A percentile compares a stretch with the other conserved stretches of the same genome.
Evolutionary conservation across 306 rosid species (phyloP).

Genomic region (Argentina anserina): DNA sequence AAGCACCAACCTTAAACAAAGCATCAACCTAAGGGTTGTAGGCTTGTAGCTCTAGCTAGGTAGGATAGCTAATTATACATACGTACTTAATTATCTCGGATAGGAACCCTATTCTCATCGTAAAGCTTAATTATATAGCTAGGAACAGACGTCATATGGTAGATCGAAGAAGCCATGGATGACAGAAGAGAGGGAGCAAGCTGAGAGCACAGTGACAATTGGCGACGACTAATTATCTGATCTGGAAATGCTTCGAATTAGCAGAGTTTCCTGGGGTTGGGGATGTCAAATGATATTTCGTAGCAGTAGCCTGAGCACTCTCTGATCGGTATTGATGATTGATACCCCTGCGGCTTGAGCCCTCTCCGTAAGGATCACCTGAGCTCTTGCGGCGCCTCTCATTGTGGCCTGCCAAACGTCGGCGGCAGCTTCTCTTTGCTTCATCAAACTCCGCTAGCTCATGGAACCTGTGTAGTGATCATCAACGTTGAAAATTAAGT

Average conservation of each 20-base stretch:
- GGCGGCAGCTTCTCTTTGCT: constrained; percentile 84
- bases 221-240: constrained; percentile 32
- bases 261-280: constrained; percentile 40
- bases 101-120: not conserved
- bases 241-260: constrained; percentile 46
- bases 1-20: not conserved
- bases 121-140: too few relatives aligned
- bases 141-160: not conserved
- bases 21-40: not conserved
- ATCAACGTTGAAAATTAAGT: not conserved
- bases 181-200: constrained; percentile 86
- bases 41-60: not conserved
- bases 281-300: constrained; percentile 5
- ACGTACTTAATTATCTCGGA: constrained; percentile 1
- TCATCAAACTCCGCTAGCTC: constrained; percentile 81
- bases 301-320: constrained; percentile 27
- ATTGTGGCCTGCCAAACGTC: constrained; percentile 80
- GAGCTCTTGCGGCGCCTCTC: constrained; percentile 70
- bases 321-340: constrained; percentile 19
- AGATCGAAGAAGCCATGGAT: constrained; percentile 21
- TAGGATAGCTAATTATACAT: not conserved
- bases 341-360: constrained; percentile 32
- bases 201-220: not conserved
- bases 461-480: constrained; percentile 57
- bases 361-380: constrained; percentile 45